These are phyloP conservation scores for Paraglomus occultum DNA, from an alignment of 192 early-diverging fungal genomes.

Conservation along the genomic window DNA sequence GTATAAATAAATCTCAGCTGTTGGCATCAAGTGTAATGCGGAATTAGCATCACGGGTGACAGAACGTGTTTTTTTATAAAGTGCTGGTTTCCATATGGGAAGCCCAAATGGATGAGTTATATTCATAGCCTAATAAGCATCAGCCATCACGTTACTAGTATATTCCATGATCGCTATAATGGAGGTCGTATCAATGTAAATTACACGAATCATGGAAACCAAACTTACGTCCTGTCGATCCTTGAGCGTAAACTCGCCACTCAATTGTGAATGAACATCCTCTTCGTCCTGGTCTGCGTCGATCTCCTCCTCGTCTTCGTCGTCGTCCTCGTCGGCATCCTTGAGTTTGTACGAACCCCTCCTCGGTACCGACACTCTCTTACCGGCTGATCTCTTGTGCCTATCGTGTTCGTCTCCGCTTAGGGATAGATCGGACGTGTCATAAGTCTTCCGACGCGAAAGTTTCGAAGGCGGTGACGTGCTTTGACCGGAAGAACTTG, in stretches of 20 bases:
- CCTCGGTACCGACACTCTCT: too few species aligned
- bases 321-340: neutral
- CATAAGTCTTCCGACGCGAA: too few species aligned
- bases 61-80: constrained; percentile 93
- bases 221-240: constrained; percentile 28
- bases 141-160: neutral
- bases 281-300: neutral
- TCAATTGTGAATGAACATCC: neutral
- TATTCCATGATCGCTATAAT: neutral
- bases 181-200: too few species aligned
- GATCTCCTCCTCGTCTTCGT: neutral
- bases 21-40: constrained; percentile 75
- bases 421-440: too few species aligned
- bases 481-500: too few species aligned
- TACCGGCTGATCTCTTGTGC: too few species aligned
- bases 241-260: constrained; percentile 21
- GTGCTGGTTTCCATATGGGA: constrained; percentile 94
- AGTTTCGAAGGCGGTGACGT: too few species aligned
- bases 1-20: constrained; percentile 66
- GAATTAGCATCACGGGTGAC: constrained; percentile 76
- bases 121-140: constrained; percentile 63
- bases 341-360: too few species aligned
- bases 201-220: neutral
- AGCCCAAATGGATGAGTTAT: constrained; percentile 89
- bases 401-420: too few species aligned